A percentile compares a stretch with the other conserved stretches of the same genome.
Conservation (phyloP, 129 eudicot species). For the Chrysanthemum seticuspe region DNA sequence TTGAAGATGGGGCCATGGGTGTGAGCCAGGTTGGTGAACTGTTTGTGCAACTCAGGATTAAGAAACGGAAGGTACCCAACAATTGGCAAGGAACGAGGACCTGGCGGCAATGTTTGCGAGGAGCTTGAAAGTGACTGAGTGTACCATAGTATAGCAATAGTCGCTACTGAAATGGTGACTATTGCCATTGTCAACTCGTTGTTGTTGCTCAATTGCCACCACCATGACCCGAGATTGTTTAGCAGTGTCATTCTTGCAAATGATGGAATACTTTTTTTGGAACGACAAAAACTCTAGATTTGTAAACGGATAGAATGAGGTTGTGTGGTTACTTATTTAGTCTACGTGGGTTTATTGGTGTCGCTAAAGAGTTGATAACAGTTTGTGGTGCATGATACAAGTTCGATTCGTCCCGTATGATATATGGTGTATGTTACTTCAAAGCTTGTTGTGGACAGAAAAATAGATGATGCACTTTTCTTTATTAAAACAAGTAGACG, state of each 20-base stretch:
- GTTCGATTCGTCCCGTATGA: slow-evolving; percentile 9
- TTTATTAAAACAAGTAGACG: no score
- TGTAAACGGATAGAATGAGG: no score
- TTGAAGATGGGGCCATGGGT: not conserved
- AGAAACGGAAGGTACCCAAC: slow-evolving; percentile 9
- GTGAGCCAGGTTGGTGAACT: not conserved
- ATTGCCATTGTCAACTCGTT: not conserved
- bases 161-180: not conserved
- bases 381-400: slow-evolving; percentile 17
- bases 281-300: no score
- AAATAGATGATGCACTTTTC: not conserved
- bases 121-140: not conserved
- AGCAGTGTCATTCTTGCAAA: not conserved
- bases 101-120: not conserved
- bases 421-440: not conserved
- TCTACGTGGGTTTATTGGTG: slow-evolving; percentile 30
- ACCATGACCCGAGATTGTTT: not conserved
- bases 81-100: not conserved
- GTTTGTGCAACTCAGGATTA: not conserved
- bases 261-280: not conserved
- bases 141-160: not conserved
- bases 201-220: slow-evolving; percentile 12
- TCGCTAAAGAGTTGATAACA: slow-evolving; percentile 23
- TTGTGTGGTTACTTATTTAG: not conserved
- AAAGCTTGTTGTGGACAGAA: slow-evolving; percentile 21